Evolutionary conservation across 148 eudicot genomes (phyloP).

Genomic region (Gaultheria prostrata): DNA sequence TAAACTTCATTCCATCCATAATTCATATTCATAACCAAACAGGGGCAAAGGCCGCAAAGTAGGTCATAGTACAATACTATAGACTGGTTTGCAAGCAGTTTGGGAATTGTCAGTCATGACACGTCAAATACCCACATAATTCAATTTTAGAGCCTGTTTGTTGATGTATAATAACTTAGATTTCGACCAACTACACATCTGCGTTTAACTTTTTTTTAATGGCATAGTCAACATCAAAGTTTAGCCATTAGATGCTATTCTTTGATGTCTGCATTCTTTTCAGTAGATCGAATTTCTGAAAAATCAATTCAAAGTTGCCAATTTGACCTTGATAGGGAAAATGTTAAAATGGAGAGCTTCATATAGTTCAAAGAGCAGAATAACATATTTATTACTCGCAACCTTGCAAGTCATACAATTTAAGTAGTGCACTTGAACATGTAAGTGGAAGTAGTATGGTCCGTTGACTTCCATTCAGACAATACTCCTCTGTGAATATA

Average conservation of each 20-base stretch:
- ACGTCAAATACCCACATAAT: not conserved
- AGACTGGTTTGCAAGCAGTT: not conserved
- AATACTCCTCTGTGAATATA: not conserved
- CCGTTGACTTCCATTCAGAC: not conserved
- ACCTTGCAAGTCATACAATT: not conserved
- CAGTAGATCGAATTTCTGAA: not conserved
- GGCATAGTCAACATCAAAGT: not conserved
- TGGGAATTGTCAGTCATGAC: not conserved
- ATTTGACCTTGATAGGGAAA: constrained; percentile 5
- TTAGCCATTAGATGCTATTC: not conserved
- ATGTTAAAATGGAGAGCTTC: not conserved
- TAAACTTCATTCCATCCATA: not conserved
- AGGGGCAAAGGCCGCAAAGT: not conserved
- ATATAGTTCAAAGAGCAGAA: not conserved
- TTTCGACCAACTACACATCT: not conserved
- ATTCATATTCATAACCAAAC: not conserved
- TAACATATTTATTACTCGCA: not conserved
- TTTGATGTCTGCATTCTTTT: not conserved
- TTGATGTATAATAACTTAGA: not conserved
- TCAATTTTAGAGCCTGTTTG: not conserved
- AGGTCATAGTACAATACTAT: not conserved
- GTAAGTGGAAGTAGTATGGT: not conserved
- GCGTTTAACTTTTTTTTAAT: not conserved
- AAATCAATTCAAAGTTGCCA: not conserved
- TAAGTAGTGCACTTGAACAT: not conserved